Evolutionary conservation across 179 eudicot genomes (phyloP), one percentile per base, ranked within the genome.

Genomic region (Beta lomatogona): DNA sequence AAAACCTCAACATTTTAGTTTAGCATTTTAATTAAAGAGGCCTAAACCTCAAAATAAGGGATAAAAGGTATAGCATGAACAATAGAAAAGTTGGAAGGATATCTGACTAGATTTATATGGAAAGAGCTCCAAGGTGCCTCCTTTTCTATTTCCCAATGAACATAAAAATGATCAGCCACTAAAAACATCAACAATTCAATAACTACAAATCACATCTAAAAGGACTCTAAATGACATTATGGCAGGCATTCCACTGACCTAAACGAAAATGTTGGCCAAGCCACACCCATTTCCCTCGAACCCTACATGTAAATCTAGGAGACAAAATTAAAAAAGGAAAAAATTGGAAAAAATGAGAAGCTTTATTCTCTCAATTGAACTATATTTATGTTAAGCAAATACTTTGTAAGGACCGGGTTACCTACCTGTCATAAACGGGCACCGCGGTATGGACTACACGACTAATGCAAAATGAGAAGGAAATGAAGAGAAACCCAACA

Each of bases 321-420:
- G 61, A 15, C 55, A 66, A 54, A 75, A 63, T 77, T 54, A 78
- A 81, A 53, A 81, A 22, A 45, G 73, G 15, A 73, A 48, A 48
- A 76, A 45, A 50, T 77, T 64, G 58, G 46, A 66, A 71, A n/a
- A 69, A 36, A 71, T 14, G 25, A 16, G 52, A 69, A 74, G 13
- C 60, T 50, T 91, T 90, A 90, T 91, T 89, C 85, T 82, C 89
- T 84, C 84, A 86, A 82, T 83, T 80, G 84, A 81, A 81, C 94
- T 89, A 88, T 93, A 91, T 82, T 83, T 91, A 92, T 92, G 97
- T 87, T 92, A 95, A n/a, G n/a, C 98, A 95, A 83, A 88, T 87
- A 86, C 89, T 82, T 79, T 66, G 80, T 61, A 83, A 89, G 89
- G 90, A 89, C 81, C 71, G 74, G 65, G 77, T 83, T 73, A 88